Conservation (phyloP, 108 stramenopile species). For the Bacterosira constricta region DNA sequence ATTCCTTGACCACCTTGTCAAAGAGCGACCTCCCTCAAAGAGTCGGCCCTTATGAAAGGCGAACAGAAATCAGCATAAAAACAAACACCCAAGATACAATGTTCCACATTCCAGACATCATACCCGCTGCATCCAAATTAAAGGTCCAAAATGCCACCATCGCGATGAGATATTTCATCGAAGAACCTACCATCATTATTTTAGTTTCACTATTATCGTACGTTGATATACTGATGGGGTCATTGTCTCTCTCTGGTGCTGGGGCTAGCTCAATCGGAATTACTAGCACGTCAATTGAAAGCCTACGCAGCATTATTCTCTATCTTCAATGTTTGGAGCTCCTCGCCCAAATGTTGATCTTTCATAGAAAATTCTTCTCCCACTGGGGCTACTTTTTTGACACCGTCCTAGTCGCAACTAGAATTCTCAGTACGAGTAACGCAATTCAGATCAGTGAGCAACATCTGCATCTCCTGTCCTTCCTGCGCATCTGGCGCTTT, state of each 20-base stretch:
- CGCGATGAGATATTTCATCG: background rate
- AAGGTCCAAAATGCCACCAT: too few relatives aligned
- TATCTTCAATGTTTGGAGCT: slow-evolving; percentile 24
- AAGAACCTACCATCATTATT: background rate
- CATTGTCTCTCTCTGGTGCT: background rate
- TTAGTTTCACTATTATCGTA: slow-evolving; percentile 15
- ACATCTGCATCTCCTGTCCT: background rate
- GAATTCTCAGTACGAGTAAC: background rate
- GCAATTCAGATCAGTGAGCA: background rate
- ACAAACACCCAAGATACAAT: too few relatives aligned
- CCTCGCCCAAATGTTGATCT: slow-evolving; percentile 10
- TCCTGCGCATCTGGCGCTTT: slow-evolving; percentile 21
- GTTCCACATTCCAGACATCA: too few relatives aligned
- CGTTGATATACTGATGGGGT: slow-evolving; percentile 20
- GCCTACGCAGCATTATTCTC: slow-evolving; percentile 6
- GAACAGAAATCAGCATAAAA: too few relatives aligned
- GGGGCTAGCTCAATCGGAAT: background rate
- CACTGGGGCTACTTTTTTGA: slow-evolving; percentile 41
- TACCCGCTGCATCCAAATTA: too few relatives aligned
- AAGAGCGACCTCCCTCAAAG: too few relatives aligned
- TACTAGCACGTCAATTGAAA: background rate
- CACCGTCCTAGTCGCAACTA: slow-evolving; percentile 12
- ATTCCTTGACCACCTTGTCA: too few relatives aligned
- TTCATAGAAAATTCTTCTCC: slow-evolving; percentile 22
- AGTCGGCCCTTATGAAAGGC: too few relatives aligned